These are phyloP conservation scores for Perkinsus marinus DNA, from an alignment of 169 alveolate species.

Conservation along the genomic window DNA sequence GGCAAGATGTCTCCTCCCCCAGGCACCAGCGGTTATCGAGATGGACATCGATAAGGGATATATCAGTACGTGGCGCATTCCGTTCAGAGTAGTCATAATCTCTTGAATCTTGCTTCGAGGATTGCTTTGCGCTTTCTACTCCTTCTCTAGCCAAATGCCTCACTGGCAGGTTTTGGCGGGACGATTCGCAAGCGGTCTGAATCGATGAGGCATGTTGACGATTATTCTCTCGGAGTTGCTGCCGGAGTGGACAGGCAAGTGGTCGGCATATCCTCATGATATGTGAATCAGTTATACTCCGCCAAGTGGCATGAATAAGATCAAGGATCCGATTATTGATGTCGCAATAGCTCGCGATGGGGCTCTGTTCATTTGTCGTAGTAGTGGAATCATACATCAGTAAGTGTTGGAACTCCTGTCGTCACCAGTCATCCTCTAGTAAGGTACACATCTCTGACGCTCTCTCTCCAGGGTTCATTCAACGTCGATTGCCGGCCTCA, in stretches of 20 bases:
- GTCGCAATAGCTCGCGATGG: constrained; percentile 41
- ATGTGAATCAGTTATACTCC: neutral
- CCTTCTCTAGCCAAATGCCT: too few species aligned
- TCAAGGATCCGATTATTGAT: constrained; percentile 3
- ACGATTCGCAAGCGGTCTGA: constrained; percentile 28
- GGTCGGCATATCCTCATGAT: constrained; percentile 10
- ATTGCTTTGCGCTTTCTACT: too few species aligned
- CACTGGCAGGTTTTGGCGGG: neutral
- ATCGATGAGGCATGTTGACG: constrained; percentile 60
- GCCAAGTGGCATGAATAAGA: constrained; percentile 4
- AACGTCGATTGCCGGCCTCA: constrained; percentile 38
- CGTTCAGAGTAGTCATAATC: too few species aligned
- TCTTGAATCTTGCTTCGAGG: too few species aligned
- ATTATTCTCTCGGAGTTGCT: neutral
- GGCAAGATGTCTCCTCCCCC: too few species aligned
- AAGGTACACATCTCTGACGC: constrained; percentile 46
- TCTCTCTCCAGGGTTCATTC: constrained; percentile 35
- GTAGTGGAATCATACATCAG: constrained; percentile 32
- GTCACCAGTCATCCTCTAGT: neutral
- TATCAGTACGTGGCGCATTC: too few species aligned
- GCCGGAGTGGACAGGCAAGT: neutral
- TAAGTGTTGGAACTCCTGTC: neutral
- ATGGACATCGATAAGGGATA: too few species aligned
- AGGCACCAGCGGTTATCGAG: too few species aligned
- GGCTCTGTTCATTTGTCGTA: constrained; percentile 48